phyloP scores from a whole-genome alignment of 352 stramenopile genomes.

The Globisporangium nunn region DNA sequence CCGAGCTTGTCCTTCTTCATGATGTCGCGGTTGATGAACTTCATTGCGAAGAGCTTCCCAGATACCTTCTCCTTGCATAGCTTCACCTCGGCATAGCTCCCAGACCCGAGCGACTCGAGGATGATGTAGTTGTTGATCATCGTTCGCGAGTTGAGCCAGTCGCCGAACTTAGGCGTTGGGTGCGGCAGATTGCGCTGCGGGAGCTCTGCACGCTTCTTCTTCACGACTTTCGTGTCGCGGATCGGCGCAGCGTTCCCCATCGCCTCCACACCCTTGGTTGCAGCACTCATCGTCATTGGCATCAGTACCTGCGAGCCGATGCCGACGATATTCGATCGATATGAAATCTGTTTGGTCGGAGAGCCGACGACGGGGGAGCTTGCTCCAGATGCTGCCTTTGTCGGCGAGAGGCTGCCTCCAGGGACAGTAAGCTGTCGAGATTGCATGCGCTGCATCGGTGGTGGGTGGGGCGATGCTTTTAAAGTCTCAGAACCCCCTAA shows the following conservation, averaged over 20 bases:
- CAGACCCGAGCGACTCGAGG: slow-evolving; percentile 74
- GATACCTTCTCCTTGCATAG: slow-evolving; percentile 81
- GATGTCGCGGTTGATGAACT: slow-evolving; percentile 84
- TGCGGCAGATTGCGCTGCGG: slow-evolving; percentile 72
- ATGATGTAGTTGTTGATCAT: slow-evolving; percentile 95
- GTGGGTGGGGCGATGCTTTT: slow-evolving; percentile 13
- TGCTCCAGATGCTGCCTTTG: slow-evolving; percentile 5
- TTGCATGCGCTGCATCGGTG: slow-evolving; percentile 13
- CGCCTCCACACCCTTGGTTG: slow-evolving; percentile 5
- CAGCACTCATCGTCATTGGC: slow-evolving; percentile 21
- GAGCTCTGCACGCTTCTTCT: slow-evolving; percentile 76
- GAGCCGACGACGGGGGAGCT: background rate
- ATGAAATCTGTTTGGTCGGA: slow-evolving; percentile 18
- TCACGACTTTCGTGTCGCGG: slow-evolving; percentile 72
- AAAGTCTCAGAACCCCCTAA: background rate
- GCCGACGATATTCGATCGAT: slow-evolving; percentile 42
- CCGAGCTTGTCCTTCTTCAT: slow-evolving; percentile 83
- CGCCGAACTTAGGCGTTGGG: slow-evolving; percentile 69
- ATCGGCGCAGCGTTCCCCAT: slow-evolving; percentile 21
- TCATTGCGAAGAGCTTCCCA: slow-evolving; percentile 75
- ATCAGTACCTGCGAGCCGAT: slow-evolving; percentile 26
- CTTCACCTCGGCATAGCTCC: slow-evolving; percentile 89
- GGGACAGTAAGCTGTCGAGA: slow-evolving; percentile 12
- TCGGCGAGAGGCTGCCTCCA: slow-evolving; percentile 29
- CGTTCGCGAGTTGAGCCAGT: slow-evolving; percentile 80